Conservation (phyloP, 2,329 filamentous ascomycete species). For the Sarocladium strictum region DNA sequence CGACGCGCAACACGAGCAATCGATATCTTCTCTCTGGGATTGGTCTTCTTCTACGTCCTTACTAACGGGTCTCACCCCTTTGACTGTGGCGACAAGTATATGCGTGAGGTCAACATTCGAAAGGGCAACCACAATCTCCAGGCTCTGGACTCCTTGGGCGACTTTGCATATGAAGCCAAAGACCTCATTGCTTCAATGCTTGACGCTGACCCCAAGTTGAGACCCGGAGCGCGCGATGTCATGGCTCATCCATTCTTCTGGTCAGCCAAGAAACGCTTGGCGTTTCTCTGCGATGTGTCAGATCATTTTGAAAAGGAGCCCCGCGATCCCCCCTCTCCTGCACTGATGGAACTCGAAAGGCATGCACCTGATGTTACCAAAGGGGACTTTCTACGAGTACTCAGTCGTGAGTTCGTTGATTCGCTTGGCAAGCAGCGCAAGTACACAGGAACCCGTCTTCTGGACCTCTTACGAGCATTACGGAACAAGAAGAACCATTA, state of each 20-base stretch:
- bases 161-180: slow-evolving; percentile 80
- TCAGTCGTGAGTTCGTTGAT: slow-evolving; percentile 80
- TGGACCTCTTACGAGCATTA: slow-evolving; percentile 83
- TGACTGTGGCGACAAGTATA: slow-evolving; percentile 88
- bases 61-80: slow-evolving; percentile 90
- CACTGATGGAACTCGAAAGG: slow-evolving; percentile 54
- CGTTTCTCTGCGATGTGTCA: slow-evolving; percentile 92
- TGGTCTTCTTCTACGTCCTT: slow-evolving; percentile 99
- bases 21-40: slow-evolving; percentile 93
- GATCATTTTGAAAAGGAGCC: slow-evolving; percentile 94
- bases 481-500: slow-evolving; percentile 98
- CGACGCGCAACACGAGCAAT: slow-evolving; percentile 91
- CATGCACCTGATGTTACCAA: slow-evolving; percentile 49
- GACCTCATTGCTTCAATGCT: slow-evolving; percentile 83
- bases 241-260: slow-evolving; percentile 97
- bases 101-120: slow-evolving; percentile 95
- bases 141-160: slow-evolving; percentile 68
- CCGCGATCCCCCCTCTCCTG: slow-evolving; percentile 69
- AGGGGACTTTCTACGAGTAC: slow-evolving; percentile 69
- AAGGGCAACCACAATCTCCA: slow-evolving; percentile 74
- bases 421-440: slow-evolving; percentile 91
- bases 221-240: slow-evolving; percentile 71
- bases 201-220: slow-evolving; percentile 42
- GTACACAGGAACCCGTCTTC: slow-evolving; percentile 76
- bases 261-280: slow-evolving; percentile 79